Conservation (phyloP, 1,284 basidiomycete genomes). For the Megacollybia platyphylla region DNA sequence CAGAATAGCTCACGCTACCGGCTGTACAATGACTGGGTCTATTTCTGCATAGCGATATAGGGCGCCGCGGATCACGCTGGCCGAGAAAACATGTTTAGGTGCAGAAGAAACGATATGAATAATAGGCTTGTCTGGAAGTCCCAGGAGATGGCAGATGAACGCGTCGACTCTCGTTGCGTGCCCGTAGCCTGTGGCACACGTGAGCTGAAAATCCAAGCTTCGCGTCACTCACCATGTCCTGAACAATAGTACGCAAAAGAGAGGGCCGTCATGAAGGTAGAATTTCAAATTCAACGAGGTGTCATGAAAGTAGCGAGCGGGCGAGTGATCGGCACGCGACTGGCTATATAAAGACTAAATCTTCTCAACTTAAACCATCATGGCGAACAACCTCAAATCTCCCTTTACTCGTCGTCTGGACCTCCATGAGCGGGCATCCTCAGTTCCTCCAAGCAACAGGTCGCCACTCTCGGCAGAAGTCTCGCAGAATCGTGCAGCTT, state of each 20-base stretch:
- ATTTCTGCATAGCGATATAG: conserved; percentile 54
- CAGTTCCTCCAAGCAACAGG: neutral
- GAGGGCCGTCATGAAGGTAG: neutral
- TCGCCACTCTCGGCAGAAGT: neutral
- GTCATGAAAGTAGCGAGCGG: too few species aligned
- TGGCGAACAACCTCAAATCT: neutral
- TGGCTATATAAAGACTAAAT: too few species aligned
- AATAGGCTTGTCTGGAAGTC: conserved; percentile 23
- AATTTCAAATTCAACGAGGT: too few species aligned
- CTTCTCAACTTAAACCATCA: neutral
- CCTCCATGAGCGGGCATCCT: neutral
- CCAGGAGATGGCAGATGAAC: conserved; percentile 43
- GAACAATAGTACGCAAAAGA: conserved; percentile 59
- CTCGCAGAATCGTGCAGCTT: neutral
- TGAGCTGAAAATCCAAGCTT: neutral
- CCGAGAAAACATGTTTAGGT: conserved; percentile 50
- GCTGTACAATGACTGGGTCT: conserved; percentile 64
- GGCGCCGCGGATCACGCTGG: conserved; percentile 46
- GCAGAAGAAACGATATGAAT: conserved; percentile 58
- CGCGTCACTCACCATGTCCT: conserved; percentile 40
- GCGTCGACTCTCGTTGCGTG: conserved; percentile 67
- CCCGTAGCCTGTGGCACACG: conserved; percentile 42
- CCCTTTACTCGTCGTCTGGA: neutral
- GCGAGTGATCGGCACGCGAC: too few species aligned
- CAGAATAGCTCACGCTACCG: conserved; percentile 39